Evolutionary conservation across 306 rosid genomes (phyloP).

Genomic region (Gynostemma pentaphyllum): DNA sequence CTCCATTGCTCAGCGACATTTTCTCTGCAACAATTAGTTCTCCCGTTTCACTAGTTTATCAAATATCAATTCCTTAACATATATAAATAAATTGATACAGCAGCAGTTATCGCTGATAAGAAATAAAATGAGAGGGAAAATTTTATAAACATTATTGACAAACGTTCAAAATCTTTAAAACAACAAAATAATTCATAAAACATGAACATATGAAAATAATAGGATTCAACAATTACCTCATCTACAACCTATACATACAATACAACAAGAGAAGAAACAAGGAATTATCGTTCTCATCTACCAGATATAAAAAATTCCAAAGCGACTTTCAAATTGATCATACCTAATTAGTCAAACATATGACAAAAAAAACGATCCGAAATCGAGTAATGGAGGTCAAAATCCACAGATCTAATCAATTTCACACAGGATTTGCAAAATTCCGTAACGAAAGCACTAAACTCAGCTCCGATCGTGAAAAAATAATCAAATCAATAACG

Average conservation of each 20-base stretch:
- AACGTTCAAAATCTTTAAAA: too few species aligned
- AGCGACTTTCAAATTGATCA: background rate
- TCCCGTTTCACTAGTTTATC: too few species aligned
- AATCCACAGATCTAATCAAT: slow-evolving; percentile 3
- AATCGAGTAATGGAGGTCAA: background rate
- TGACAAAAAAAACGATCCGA: background rate
- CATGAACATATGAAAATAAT: background rate
- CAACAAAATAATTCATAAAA: background rate
- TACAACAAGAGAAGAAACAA: background rate
- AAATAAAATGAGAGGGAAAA: too few species aligned
- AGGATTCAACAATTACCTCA: background rate
- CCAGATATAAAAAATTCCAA: background rate
- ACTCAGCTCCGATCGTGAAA: background rate
- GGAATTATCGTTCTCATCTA: background rate
- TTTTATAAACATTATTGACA: too few species aligned
- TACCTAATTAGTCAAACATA: background rate
- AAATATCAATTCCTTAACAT: too few species aligned
- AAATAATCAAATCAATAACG: background rate
- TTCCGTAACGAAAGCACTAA: background rate
- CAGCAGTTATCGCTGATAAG: too few species aligned
- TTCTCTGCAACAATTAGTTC: too few species aligned
- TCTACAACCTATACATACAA: background rate
- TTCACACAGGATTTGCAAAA: background rate
- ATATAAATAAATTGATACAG: too few species aligned
- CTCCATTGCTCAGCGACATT: too few species aligned